Percentiles rank a stretch among this genome's conserved stretches.
These are phyloP conservation scores for Stephanodiscus minutulus DNA, from an alignment of 108 stramenopile genomes.

Conservation along the genomic window DNA sequence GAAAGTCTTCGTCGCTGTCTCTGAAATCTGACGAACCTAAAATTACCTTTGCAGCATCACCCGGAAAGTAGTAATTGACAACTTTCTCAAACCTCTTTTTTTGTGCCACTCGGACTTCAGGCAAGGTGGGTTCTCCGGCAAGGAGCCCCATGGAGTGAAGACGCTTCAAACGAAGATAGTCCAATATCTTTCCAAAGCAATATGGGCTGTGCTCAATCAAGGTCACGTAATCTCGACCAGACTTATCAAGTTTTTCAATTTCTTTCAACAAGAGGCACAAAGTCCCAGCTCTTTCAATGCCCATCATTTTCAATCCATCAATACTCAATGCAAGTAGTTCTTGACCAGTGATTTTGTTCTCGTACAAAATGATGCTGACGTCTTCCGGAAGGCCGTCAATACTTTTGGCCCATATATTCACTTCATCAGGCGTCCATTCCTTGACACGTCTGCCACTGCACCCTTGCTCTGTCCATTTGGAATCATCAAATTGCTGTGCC, in stretches of 20 bases:
- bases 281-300: constrained; percentile 23
- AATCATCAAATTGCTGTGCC: constrained; percentile 14
- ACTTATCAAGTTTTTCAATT: constrained; percentile 22
- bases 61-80: constrained; percentile 20
- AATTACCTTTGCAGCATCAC: background rate
- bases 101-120: background rate
- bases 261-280: constrained; percentile 33
- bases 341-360: constrained; percentile 24
- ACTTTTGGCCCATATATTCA: constrained; percentile 19
- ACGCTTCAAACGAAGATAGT: constrained; percentile 20
- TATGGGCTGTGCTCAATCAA: constrained; percentile 51
- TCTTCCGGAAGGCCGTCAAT: constrained; percentile 26
- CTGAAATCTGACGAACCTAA: background rate
- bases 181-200: constrained; percentile 46
- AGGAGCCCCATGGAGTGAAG: background rate
- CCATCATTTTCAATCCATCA: constrained; percentile 34
- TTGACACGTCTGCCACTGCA: constrained; percentile 2
- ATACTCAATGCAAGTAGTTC: constrained; percentile 34
- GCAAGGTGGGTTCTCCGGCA: constrained; percentile 2
- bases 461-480: constrained; percentile 22
- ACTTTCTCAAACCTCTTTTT: constrained; percentile 11
- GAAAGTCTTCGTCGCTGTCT: background rate
- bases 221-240: constrained; percentile 12
- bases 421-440: constrained; percentile 25
- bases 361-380: constrained; percentile 20